Base-by-base conservation (phyloP, 352 stramenopile species). In the Pythium dissimile region DNA sequence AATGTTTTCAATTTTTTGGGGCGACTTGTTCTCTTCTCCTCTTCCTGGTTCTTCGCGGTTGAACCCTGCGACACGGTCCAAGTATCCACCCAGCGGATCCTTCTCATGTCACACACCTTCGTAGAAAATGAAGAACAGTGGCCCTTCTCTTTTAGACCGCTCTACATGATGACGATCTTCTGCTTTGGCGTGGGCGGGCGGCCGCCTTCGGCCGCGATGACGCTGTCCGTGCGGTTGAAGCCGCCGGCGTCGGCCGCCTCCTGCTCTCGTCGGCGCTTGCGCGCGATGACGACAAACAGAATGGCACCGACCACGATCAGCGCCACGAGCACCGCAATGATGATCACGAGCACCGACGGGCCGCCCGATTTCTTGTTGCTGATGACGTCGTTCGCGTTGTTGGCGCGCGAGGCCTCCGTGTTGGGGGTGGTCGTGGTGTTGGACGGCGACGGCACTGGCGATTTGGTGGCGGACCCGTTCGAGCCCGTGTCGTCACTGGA, bases 161-260 rank as follows among this genome's bases (percentile, higher is more conserved):
- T 11, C 45, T 88, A 92, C 82, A 92, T 88, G 31, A 74, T 86
- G 35, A 90, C 80, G 45, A 92, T 92, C 45, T 76, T 84, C 41
- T 72, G 63, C 71, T 90, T 92, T 32, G 82, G 82, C 15, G 82
- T 92, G 23, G 82, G 67, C 6, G 73, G 70, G 20, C 75, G 70
- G 3, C 16, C 55, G 38, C 63, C 69, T 10, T 75, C 71, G 26
- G 48, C 60, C 9, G 54, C 72, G 28, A 78, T 66, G 18, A 79
- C 58, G 34, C 69, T 71, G 43, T 70, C 62, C 6, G 66, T 59
- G 47, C 67, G 72, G 23, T 72, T 75, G 34, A 89, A 88, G 31
- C 64, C 67, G 24, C 67, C 64, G n/a, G 48, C 67, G 28, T 83
- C 66, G 2, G 67, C 75, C 18, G 75, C 66, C 34, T 88, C 79